phyloP scores from a whole-genome alignment of 805 yeast genomes.

The Candida palmyrensis region DNA sequence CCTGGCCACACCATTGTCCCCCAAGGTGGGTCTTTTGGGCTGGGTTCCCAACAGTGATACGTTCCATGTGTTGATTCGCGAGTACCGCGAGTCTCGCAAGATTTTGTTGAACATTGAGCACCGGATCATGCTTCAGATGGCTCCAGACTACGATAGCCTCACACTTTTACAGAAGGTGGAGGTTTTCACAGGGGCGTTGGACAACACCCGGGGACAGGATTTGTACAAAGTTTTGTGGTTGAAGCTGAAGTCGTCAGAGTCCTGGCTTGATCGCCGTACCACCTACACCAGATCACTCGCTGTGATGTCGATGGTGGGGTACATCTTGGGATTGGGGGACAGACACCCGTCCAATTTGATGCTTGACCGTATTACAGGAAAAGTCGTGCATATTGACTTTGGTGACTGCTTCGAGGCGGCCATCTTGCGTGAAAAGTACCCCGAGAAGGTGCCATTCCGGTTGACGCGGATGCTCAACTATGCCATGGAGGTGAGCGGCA shows the following conservation, averaged over 20 bases:
- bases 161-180: conserved; percentile 91
- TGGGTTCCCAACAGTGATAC: conserved; percentile 99
- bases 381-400: conserved; percentile 94
- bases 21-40: conserved; percentile 92
- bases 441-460: conserved; percentile 97
- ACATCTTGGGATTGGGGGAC: conserved; percentile 93
- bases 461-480: conserved; percentile 94
- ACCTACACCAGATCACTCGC: conserved; percentile 95
- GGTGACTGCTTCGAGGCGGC: conserved; percentile 99
- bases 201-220: conserved; percentile 95
- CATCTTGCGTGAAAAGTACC: conserved; percentile 90
- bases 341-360: conserved; percentile 96
- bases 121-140: conserved; percentile 95
- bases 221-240: conserved; percentile 93
- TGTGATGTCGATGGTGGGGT: conserved; percentile 98
- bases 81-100: conserved; percentile 87
- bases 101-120: conserved; percentile 89
- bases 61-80: conserved; percentile 86
- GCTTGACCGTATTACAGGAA: conserved; percentile 92
- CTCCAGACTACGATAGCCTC: conserved; percentile 89
- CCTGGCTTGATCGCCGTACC: conserved; percentile 96
- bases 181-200: conserved; percentile 92
- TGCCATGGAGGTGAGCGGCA: conserved; percentile 99
- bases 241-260: conserved; percentile 91
- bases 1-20: conserved; percentile 93